Conservation (phyloP, 371 early-diverging fungal species). For the Entomophthora muscae region DNA sequence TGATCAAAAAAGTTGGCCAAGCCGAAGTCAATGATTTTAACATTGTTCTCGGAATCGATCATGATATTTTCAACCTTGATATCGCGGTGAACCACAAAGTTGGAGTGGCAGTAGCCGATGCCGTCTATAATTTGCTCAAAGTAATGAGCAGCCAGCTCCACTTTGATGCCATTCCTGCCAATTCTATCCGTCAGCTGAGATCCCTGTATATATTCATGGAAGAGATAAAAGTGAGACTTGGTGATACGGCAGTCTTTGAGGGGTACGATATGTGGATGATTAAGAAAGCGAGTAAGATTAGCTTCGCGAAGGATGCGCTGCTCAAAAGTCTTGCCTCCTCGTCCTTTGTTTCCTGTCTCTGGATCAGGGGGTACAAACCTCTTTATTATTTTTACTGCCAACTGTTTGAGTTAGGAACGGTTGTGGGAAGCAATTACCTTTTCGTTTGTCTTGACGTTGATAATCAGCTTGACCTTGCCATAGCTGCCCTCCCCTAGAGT, state of each 20-base stretch:
- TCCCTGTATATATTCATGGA: conserved; percentile 9
- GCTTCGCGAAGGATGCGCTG: conserved; percentile 10
- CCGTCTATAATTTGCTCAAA: conserved; percentile 9
- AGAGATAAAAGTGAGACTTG: conserved; percentile 9
- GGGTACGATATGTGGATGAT: conserved; percentile 8
- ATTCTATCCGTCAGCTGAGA: conserved; percentile 10
- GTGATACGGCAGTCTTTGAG: conserved; percentile 9
- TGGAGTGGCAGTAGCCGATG: conserved; percentile 10
- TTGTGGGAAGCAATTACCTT: conserved; percentile 4
- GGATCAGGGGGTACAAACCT: conserved; percentile 7
- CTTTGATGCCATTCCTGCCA: conserved; percentile 6
- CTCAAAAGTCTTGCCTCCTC: conserved; percentile 9
- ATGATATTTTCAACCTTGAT: conserved; percentile 12
- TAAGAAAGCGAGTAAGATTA: conserved; percentile 9
- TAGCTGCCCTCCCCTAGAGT: conserved; percentile 11
- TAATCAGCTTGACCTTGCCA: conserved; percentile 11
- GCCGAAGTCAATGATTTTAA: conserved; percentile 10
- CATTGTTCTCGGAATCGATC: conserved; percentile 6
- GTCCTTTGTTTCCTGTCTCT: conserved; percentile 2
- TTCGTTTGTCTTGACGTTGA: conserved; percentile 5
- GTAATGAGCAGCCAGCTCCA: conserved; percentile 6
- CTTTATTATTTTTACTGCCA: conserved; percentile 12
- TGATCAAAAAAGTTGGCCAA: conserved; percentile 11
- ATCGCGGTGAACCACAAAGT: conserved; percentile 10
- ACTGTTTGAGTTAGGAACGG: not conserved